phyloP scores from a whole-genome alignment of 1,284 basidiomycete species.

The Naganishia liquefaciens region DNA sequence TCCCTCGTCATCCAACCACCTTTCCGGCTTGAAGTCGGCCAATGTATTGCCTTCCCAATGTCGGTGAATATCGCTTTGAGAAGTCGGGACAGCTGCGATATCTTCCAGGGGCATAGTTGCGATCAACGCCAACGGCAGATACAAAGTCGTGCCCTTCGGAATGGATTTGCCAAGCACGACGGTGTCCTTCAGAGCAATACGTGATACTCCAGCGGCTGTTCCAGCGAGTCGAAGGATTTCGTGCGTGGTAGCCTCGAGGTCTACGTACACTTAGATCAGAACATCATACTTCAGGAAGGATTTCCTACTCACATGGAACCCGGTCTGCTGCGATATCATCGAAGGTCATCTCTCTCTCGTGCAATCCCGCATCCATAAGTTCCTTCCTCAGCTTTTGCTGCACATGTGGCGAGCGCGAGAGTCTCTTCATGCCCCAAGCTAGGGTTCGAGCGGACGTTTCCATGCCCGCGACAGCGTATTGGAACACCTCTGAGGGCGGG shows the following conservation, averaged over 20 bases:
- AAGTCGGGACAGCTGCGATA: conserved; percentile 1
- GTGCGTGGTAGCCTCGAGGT: conserved; percentile 53
- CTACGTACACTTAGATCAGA: conserved; percentile 50
- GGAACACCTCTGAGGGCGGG: conserved; percentile 4
- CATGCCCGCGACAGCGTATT: conserved; percentile 14
- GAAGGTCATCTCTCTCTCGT: conserved; percentile 20
- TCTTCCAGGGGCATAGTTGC: conserved; percentile 4
- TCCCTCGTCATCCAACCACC: conserved; percentile 43
- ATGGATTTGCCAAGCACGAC: conserved; percentile 40
- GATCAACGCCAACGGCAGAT: conserved; percentile 33
- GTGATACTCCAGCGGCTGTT: conserved; percentile 38
- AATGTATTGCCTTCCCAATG: conserved; percentile 38
- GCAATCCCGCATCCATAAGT: conserved; percentile 20
- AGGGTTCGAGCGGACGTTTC: conserved; percentile 26
- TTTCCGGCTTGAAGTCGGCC: conserved; percentile 38
- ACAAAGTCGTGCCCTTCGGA: conserved; percentile 39
- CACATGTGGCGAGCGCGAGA: conserved; percentile 37
- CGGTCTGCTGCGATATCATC: conserved; percentile 23
- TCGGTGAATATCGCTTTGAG: background rate
- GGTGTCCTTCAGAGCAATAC: conserved; percentile 40
- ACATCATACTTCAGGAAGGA: background rate
- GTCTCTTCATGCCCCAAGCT: conserved; percentile 24
- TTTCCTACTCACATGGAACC: conserved; percentile 18
- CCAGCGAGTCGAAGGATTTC: conserved; percentile 41
- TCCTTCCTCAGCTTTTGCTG: conserved; percentile 38